These are phyloP conservation scores for Cercospora citrullina DNA, from an alignment of 2,329 filamentous ascomycete genomes.

Conservation along the genomic window DNA sequence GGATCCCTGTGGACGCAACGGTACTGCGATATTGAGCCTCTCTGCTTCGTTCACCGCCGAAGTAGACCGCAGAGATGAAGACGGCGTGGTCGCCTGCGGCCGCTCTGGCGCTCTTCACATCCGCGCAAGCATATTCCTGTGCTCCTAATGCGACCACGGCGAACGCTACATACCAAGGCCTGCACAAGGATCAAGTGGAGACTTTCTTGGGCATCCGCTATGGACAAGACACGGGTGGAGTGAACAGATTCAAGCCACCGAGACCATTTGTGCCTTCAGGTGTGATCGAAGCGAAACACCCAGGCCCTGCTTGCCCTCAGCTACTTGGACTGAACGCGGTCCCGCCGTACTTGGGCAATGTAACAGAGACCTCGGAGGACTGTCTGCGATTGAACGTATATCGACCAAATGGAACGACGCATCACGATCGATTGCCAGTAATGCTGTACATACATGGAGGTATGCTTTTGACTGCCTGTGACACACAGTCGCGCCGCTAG, in stretches of 20 bases:
- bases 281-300: conserved; percentile 32
- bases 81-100: background rate
- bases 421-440: conserved; percentile 40
- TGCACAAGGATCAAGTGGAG: conserved; percentile 32
- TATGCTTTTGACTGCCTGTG: background rate
- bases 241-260: conserved; percentile 38
- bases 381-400: conserved; percentile 39
- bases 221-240: conserved; percentile 36
- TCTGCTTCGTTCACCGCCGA: background rate
- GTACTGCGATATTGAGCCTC: background rate
- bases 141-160: conserved; percentile 7
- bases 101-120: background rate
- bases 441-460: conserved; percentile 39
- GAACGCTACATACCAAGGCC: conserved; percentile 34
- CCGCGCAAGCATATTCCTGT: conserved; percentile 4
- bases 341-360: conserved; percentile 20
- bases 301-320: conserved; percentile 39
- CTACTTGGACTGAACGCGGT: background rate
- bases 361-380: conserved; percentile 24
- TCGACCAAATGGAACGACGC: conserved; percentile 26
- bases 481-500: background rate
- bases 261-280: conserved; percentile 29
- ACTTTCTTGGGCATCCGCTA: conserved; percentile 40
- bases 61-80: conserved; percentile 7
- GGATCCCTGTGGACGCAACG: background rate